Base-by-base conservation (phyloP, 371 early-diverging fungal genomes). In the Mortierella sp. region DNA sequence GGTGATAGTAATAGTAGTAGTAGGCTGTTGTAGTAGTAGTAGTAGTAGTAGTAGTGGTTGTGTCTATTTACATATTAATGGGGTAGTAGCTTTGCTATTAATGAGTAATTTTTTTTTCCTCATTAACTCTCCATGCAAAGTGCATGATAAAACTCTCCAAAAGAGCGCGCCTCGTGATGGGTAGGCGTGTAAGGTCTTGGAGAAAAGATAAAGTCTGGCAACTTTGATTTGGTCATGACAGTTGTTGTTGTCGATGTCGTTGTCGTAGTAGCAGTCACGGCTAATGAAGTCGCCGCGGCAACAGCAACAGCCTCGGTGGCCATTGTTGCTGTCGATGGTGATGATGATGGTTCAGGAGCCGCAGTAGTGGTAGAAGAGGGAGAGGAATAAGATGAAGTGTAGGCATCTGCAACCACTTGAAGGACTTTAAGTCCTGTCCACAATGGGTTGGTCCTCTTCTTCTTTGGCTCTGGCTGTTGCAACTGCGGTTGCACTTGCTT, bases 131-230 rank as follows among this genome's bases (percentile, higher is more conserved):
- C 69, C 70, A 66, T 66, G 53, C 72, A 65, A 15, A 78, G 67
- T 8, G 74, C 80, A 23, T 79, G 70, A 42, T 74, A 80, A 60
- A 74, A 70, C 4, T 80, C 80, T n/a, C 68, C 75, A 75, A 80
- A 68, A 0, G 70, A 67, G 7, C 68, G 57, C 2, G 75, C 37
- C 56, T 71, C 68, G 15, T 34, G 66, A 58, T 51, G 74, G 17
- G 76, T 54, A 19, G 70, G 57, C 4, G 53, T 47, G 45, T 61
- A 73, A 2, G 73, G 64, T 22, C 80, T 40, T 29, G 80, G 80
- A 6, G 80, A 80, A 61, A 80, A 80, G 58, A 80, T 80, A 45
- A 70, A 74, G 23, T 80, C 80, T 3, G 71, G 64, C 55, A 61
- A 19, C n/a, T 56, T 53, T n/a, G 60, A 13, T 8, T 49, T 59